A percentile compares a stretch with the other conserved stretches of the same genome.
These are phyloP conservation scores for Phellinidium pouzarii DNA, from an alignment of 1,284 basidiomycete genomes.

Conservation along the genomic window DNA sequence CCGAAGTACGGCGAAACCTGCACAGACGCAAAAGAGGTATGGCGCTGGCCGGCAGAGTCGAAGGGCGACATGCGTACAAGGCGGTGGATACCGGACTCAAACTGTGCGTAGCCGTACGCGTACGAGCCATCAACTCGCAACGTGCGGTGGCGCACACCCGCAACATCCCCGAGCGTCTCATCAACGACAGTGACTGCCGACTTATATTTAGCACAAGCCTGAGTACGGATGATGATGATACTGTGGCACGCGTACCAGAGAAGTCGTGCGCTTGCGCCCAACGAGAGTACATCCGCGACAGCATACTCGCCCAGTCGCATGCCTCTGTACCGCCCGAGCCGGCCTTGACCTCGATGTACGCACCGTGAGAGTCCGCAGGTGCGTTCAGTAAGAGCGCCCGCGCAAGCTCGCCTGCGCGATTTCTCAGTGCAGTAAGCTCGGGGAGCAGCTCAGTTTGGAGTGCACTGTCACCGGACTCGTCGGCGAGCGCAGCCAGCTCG, in stretches of 20 bases:
- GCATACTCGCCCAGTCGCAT: conserved; percentile 44
- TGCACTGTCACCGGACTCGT: conserved; percentile 4
- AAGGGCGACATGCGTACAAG: conserved; percentile 55
- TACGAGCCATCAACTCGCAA: conserved; percentile 40
- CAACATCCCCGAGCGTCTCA: conserved; percentile 21
- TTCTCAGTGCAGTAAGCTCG: conserved; percentile 6
- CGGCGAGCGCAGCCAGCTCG: conserved; percentile 13
- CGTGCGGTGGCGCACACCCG: conserved; percentile 41
- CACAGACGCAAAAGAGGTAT: conserved; percentile 50
- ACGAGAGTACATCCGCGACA: conserved; percentile 46
- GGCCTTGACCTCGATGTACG: conserved; percentile 48
- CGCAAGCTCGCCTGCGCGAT: conserved; percentile 10
- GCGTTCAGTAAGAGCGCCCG: conserved; percentile 32
- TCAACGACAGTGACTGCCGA: conserved; percentile 22
- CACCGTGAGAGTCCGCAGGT: conserved; percentile 31
- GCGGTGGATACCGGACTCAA: conserved; percentile 55
- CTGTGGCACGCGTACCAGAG: conserved; percentile 22
- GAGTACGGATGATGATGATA: conserved; percentile 22
- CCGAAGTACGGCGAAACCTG: conserved; percentile 39
- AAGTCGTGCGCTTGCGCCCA: conserved; percentile 31
- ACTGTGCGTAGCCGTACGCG: conserved; percentile 42
- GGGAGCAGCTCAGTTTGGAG: conserved; percentile 10
- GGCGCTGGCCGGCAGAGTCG: conserved; percentile 47
- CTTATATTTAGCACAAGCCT: neutral
- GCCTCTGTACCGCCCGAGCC: conserved; percentile 55